Evolutionary conservation across 768 basidiomycete genomes (phyloP), one percentile per base, ranked within the genome.

Genomic region (Mycena vitilis): DNA sequence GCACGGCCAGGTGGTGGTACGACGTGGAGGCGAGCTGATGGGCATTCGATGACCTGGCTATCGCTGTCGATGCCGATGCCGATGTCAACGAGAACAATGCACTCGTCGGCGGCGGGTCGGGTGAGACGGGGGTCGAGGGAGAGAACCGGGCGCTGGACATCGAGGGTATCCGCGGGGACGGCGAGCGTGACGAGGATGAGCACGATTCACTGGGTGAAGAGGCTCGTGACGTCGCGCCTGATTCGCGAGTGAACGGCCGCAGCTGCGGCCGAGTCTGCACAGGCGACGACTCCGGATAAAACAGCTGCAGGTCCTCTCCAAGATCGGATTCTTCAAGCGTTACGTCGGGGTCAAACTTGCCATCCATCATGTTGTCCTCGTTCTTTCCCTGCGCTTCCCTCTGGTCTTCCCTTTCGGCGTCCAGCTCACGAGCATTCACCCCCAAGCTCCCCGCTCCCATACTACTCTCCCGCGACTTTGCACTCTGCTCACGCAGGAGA

Each of bases 261-360:
- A 54, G 51, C 23, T 52, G n/a, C 10, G 40, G 1, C 3, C 58
- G 47, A 13, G 22, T 13, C 38, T 40, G 9, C n/a, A 23, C 38
- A 5, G 47, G 48, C 36, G 60, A 25, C 8, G 58, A 44, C 12
- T 44, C 23, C 18, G 60, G 60, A 13, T 60, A 60, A 15, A 60
- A 36, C 36, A 60, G 37, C 48, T 51, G n/a, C 36, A 60, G 13
- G 15, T 49, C 59, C 13, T 60, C 59, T n/a, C 44, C 47, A 12
- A 5, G n/a, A 16, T 60, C 59, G 11, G 23, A 11, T 12, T 60
- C 60, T 22, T 47, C 44, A 30, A 30, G 30, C 5, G 30, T 30
- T 3, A 30, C 30, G 30, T 30, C 30, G 30, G 30, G 30, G 30
- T 30, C 30, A 5, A 30, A 30, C 2, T 45, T 12, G 7, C 23